A percentile compares a stretch with the other conserved stretches of the same genome.
These are phyloP conservation scores for Ophiostoma ips DNA, from an alignment of 2,329 filamentous ascomycete species.

Conservation along the genomic window DNA sequence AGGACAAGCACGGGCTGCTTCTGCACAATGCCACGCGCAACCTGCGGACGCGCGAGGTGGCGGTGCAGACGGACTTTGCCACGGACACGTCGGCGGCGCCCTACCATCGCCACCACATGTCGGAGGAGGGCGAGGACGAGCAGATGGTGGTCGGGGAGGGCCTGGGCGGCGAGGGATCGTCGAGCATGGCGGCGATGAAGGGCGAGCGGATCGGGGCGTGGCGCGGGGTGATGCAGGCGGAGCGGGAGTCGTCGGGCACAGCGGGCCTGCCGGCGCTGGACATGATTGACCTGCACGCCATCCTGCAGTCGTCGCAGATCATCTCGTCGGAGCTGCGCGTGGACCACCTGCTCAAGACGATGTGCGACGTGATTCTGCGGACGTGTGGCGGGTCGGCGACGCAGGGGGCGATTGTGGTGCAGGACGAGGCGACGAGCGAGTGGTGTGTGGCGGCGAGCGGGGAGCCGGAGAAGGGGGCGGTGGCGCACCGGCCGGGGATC, in stretches of 20 bases:
- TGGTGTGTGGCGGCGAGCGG: constrained; percentile 67
- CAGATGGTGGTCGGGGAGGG: constrained; percentile 28
- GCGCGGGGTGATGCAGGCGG: constrained; percentile 45
- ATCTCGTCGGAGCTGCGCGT: constrained; percentile 67
- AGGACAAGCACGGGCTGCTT: constrained; percentile 53
- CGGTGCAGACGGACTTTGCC: constrained; percentile 54
- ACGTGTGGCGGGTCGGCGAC: constrained; percentile 59
- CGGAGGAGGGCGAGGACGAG: constrained; percentile 28
- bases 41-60: constrained; percentile 45
- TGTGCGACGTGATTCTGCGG: constrained; percentile 69
- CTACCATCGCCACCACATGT: constrained; percentile 25
- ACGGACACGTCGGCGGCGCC: constrained; percentile 39
- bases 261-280: constrained; percentile 59
- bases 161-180: constrained; percentile 21
- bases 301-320: constrained; percentile 64
- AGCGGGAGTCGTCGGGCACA: constrained; percentile 27
- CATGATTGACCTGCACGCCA: constrained; percentile 70
- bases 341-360: constrained; percentile 62
- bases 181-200: constrained; percentile 32
- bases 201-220: constrained; percentile 49
- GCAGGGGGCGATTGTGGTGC: constrained; percentile 58
- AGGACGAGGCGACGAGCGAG: constrained; percentile 43
- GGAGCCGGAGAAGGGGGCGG: constrained; percentile 54
- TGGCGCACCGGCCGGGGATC: constrained; percentile 50
- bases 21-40: constrained; percentile 48